Evolutionary conservation across 2,329 filamentous ascomycete genomes (phyloP).

Genomic region (Beauveria sp.): DNA sequence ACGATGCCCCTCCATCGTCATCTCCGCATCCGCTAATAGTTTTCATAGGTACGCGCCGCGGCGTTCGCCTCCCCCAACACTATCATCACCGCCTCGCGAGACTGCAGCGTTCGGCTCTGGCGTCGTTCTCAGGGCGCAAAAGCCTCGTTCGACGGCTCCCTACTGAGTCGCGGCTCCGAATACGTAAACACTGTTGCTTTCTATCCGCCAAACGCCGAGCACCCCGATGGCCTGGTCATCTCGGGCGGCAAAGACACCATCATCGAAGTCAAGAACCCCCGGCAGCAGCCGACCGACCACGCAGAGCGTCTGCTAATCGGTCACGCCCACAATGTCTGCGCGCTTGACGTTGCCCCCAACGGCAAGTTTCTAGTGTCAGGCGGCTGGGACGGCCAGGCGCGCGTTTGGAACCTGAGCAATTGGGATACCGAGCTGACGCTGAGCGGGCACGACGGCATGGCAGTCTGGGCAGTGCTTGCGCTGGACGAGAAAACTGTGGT

Average conservation of each 20-base stretch:
- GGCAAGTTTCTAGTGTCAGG: constrained; percentile 77
- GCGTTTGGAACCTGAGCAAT: constrained; percentile 76
- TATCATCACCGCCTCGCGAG: constrained; percentile 80
- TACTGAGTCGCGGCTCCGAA: constrained; percentile 70
- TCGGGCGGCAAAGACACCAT: constrained; percentile 89
- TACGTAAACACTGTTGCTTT: constrained; percentile 86
- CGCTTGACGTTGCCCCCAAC: constrained; percentile 68
- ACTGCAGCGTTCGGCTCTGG: constrained; percentile 87
- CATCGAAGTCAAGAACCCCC: constrained; percentile 77
- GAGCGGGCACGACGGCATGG: constrained; percentile 63
- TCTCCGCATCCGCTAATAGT: constrained; percentile 14
- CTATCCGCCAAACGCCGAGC: constrained; percentile 58
- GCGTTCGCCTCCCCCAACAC: constrained; percentile 65
- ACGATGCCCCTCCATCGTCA: constrained; percentile 19
- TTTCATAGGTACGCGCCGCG: constrained; percentile 72
- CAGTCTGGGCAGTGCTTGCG: constrained; percentile 87
- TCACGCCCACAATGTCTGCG: constrained; percentile 81
- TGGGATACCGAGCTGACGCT: constrained; percentile 73
- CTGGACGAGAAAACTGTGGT: constrained; percentile 74
- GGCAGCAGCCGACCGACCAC: constrained; percentile 60
- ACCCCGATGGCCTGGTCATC: constrained; percentile 72
- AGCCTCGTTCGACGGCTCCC: constrained; percentile 66
- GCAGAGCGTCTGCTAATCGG: constrained; percentile 81
- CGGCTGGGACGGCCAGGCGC: constrained; percentile 85
- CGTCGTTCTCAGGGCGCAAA: constrained; percentile 58